Percentiles rank a stretch among this genome's conserved stretches.
Conservation (phyloP, 371 early-diverging fungal genomes). For the Quaeritorhiza haematococci region DNA sequence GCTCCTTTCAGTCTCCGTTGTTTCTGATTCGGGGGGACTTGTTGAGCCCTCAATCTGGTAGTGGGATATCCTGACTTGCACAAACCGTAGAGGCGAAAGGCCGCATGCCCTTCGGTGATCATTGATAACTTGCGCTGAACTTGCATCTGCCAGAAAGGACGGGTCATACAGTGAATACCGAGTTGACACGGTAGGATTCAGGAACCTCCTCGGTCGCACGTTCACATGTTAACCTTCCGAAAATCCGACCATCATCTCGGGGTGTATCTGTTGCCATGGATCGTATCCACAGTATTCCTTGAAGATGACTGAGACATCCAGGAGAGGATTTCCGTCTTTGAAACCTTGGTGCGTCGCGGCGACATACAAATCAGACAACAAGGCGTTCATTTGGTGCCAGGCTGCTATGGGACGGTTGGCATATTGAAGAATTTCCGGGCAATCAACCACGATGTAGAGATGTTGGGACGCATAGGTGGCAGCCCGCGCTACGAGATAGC, state of each 20-base stretch:
- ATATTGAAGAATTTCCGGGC: background rate
- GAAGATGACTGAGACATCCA: constrained; percentile 27
- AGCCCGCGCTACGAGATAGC: background rate
- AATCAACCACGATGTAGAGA: background rate
- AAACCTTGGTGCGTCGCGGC: constrained; percentile 12
- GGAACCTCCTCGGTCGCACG: no score
- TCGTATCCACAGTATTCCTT: constrained; percentile 32
- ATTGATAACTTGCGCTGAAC: background rate
- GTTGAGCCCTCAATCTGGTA: no score
- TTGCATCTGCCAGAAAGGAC: background rate
- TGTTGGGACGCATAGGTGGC: background rate
- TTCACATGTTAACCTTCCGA: no score
- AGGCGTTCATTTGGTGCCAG: background rate
- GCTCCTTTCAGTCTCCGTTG: no score
- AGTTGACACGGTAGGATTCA: no score
- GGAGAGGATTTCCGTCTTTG: constrained; percentile 10
- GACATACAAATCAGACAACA: constrained; percentile 21
- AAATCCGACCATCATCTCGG: constrained; percentile 8
- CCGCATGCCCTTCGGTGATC: background rate
- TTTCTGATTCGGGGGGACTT: background rate
- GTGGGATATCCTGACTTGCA: no score
- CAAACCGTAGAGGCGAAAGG: no score
- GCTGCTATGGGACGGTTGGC: background rate
- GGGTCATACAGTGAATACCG: background rate
- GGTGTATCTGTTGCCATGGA: no score